Percentiles rank a stretch among this genome's conserved stretches.
Conservation (phyloP, 1,139 yeast species). For the Yamadazyma spencermartinsiae region DNA sequence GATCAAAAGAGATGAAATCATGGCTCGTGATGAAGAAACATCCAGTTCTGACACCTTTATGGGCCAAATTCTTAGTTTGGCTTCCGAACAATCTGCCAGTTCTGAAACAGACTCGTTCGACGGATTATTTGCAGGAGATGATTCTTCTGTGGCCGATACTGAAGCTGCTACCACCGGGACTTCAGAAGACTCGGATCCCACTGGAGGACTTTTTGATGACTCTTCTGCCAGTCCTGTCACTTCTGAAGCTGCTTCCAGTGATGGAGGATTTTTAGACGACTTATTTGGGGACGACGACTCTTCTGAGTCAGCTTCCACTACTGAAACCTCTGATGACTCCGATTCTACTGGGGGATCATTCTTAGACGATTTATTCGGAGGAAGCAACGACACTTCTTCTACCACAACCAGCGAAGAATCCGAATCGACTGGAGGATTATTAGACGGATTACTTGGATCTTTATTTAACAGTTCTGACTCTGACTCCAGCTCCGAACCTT, state of each 20-base stretch:
- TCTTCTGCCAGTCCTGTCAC: slow-evolving; percentile 11
- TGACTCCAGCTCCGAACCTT: slow-evolving; percentile 7
- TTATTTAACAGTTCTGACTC: slow-evolving; percentile 6
- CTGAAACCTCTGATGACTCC: slow-evolving; percentile 15
- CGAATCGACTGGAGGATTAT: slow-evolving; percentile 12
- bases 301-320: slow-evolving; percentile 12
- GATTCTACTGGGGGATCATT: slow-evolving; percentile 15
- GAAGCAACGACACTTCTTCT: slow-evolving; percentile 9
- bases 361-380: slow-evolving; percentile 17
- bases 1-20: slow-evolving; percentile 12
- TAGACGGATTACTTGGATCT: slow-evolving; percentile 13
- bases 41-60: slow-evolving; percentile 1
- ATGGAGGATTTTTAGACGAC: slow-evolving; percentile 19
- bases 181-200: slow-evolving; percentile 1
- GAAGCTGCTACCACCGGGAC: slow-evolving; percentile 1
- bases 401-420: slow-evolving; percentile 13
- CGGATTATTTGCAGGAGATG: slow-evolving; percentile 2
- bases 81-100: slow-evolving; percentile 4
- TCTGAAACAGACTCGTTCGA: neutral
- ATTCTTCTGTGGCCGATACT: slow-evolving; percentile 4
- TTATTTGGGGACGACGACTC: slow-evolving; percentile 15
- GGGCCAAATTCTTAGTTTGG: slow-evolving; percentile 2
- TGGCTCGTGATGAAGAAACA: slow-evolving; percentile 1
- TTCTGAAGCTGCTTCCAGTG: slow-evolving; percentile 14
- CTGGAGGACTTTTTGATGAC: slow-evolving; percentile 12